phyloP scores from a whole-genome alignment of 768 basidiomycete species.

The Trichaptum fuscoviolaceum region DNA sequence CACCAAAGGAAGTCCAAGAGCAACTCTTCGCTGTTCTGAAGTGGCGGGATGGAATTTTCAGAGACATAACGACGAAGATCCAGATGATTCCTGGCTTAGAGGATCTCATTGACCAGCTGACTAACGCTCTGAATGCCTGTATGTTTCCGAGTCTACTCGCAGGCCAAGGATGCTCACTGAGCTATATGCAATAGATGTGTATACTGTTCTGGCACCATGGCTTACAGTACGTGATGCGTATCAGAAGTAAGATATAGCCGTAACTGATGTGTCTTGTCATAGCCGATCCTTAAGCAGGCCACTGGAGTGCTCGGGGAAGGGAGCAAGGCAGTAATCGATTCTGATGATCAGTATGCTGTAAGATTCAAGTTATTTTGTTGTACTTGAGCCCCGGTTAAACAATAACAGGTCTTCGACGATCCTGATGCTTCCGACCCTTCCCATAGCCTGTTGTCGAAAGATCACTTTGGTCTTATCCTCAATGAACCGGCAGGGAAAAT shows the following conservation, averaged over 20 bases:
- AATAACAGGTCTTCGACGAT: slow-evolving; percentile 56
- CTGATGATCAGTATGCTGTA: slow-evolving; percentile 62
- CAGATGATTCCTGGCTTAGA: slow-evolving; percentile 61
- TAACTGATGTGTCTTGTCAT: slow-evolving; percentile 12
- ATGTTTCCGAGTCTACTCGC: slow-evolving; percentile 16
- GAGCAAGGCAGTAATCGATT: slow-evolving; percentile 65
- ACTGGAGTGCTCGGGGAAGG: slow-evolving; percentile 53
- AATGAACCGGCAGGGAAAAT: slow-evolving; percentile 76
- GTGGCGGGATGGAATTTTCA: slow-evolving; percentile 60
- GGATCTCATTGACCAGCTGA: slow-evolving; percentile 52
- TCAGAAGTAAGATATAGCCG: background rate
- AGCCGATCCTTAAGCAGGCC: slow-evolving; percentile 60
- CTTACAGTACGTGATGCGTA: slow-evolving; percentile 36
- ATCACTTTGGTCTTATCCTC: slow-evolving; percentile 66
- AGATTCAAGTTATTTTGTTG: slow-evolving; percentile 3
- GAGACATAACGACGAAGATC: slow-evolving; percentile 48
- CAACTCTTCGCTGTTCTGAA: slow-evolving; percentile 50
- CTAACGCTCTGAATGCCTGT: slow-evolving; percentile 66
- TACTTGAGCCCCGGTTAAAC: slow-evolving; percentile 1
- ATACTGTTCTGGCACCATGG: slow-evolving; percentile 63
- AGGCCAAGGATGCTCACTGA: background rate
- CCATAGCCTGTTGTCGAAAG: slow-evolving; percentile 71
- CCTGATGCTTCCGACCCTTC: slow-evolving; percentile 66
- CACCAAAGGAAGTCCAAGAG: slow-evolving; percentile 58
- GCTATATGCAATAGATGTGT: slow-evolving; percentile 39